Evolutionary conservation across 306 rosid species (phyloP).

Genomic region (Vigna unguiculata): DNA sequence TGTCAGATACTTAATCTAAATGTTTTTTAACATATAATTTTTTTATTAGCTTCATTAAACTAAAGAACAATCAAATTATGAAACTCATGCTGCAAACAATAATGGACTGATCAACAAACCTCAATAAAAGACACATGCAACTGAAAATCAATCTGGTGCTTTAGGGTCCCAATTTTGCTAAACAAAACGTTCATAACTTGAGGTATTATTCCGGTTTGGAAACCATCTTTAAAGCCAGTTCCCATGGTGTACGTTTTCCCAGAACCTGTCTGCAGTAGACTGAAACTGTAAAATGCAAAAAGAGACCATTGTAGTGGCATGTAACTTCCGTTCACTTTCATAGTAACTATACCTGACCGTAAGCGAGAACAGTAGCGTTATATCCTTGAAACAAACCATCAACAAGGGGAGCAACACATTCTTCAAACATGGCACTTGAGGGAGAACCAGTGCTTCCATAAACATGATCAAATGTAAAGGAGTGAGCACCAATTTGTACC

Average conservation of each 20-base stretch:
- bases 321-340: slow-evolving; percentile 16
- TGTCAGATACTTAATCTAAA: slow-evolving; percentile 51
- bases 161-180: slow-evolving; percentile 81
- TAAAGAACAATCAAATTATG: slow-evolving; percentile 31
- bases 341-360: slow-evolving; percentile 84
- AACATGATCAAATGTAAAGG: slow-evolving; percentile 97
- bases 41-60: slow-evolving; percentile 24
- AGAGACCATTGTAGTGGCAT: slow-evolving; percentile 33
- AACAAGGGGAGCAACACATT: slow-evolving; percentile 85
- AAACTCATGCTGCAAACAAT: slow-evolving; percentile 41
- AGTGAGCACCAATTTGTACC: slow-evolving; percentile 97
- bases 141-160: slow-evolving; percentile 89
- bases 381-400: slow-evolving; percentile 99
- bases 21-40: slow-evolving; percentile 6
- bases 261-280: slow-evolving; percentile 92
- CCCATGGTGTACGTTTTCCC: slow-evolving; percentile 99
- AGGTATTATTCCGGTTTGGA: slow-evolving; percentile 80
- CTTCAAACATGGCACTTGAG: slow-evolving; percentile 84
- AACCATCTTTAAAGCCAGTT: slow-evolving; percentile 92
- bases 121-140: slow-evolving; percentile 97
- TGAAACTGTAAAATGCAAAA: slow-evolving; percentile 50
- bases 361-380: slow-evolving; percentile 98
- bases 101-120: slow-evolving; percentile 58
- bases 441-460: slow-evolving; percentile 95
- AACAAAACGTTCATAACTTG: slow-evolving; percentile 93